Evolutionary conservation across 108 stramenopile species (phyloP).

Genomic region (Cylindrotheca fusiformis): DNA sequence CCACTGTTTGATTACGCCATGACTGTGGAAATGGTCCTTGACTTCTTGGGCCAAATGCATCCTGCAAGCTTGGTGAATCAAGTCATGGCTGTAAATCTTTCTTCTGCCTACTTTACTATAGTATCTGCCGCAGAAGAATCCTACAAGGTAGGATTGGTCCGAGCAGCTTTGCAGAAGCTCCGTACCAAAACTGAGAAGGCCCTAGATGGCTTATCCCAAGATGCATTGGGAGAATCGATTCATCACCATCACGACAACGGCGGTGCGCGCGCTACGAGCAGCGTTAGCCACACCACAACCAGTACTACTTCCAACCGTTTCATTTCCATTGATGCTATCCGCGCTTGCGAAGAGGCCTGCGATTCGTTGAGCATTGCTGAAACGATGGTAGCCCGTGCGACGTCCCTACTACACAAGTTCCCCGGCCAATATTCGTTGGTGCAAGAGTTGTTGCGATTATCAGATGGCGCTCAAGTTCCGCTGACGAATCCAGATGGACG

Average conservation of each 20-base stretch:
- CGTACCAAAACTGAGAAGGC: slow-evolving; percentile 50
- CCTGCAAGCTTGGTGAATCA: slow-evolving; percentile 79
- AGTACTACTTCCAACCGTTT: slow-evolving; percentile 35
- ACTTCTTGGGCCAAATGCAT: slow-evolving; percentile 82
- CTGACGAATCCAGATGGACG: slow-evolving; percentile 44
- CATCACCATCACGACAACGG: neutral
- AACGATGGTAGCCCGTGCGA: slow-evolving; percentile 62
- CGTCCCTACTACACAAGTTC: slow-evolving; percentile 61
- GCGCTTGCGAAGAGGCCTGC: slow-evolving; percentile 79
- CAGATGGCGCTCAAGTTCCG: slow-evolving; percentile 44
- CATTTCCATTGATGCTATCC: slow-evolving; percentile 53
- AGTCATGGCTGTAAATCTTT: slow-evolving; percentile 70
- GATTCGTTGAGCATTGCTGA: slow-evolving; percentile 66
- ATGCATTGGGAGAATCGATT: slow-evolving; percentile 41
- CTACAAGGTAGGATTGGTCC: slow-evolving; percentile 44
- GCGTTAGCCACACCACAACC: slow-evolving; percentile 1
- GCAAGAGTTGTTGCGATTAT: slow-evolving; percentile 48
- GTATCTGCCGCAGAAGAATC: slow-evolving; percentile 53
- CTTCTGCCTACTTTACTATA: slow-evolving; percentile 64
- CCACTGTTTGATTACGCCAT: slow-evolving; percentile 73
- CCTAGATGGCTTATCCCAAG: slow-evolving; percentile 56
- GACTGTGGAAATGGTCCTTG: slow-evolving; percentile 77
- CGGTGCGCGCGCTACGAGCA: neutral
- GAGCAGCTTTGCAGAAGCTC: slow-evolving; percentile 38
- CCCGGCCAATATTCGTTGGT: slow-evolving; percentile 64